Conservation (phyloP, 805 yeast species). For the Ascoidea tarda region DNA sequence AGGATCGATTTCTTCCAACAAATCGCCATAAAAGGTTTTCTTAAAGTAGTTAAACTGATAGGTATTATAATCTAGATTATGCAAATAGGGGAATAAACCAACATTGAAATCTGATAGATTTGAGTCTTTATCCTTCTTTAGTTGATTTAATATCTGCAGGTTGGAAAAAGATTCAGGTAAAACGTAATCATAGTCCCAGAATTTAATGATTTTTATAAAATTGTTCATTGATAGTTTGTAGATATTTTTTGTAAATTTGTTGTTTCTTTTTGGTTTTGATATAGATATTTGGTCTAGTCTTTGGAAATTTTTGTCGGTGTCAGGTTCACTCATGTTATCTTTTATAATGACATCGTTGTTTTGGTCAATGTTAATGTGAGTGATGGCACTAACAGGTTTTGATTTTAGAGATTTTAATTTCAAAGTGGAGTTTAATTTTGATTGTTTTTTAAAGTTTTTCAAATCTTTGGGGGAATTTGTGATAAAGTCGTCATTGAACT, state of each 20-base stretch:
- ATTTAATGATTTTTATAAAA: conserved; percentile 8
- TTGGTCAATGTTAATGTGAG: not conserved
- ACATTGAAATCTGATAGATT: not conserved
- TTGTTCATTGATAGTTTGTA: conserved; percentile 8
- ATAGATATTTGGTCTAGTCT: not conserved
- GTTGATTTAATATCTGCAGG: not conserved
- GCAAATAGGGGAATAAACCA: conserved; percentile 9
- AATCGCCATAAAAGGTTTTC: not conserved
- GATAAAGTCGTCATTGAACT: not conserved
- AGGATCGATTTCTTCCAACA: not conserved
- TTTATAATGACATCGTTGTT: not conserved
- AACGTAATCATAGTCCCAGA: conserved; percentile 10
- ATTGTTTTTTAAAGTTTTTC: not conserved
- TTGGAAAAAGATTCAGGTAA: conserved; percentile 4
- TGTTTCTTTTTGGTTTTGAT: conserved; percentile 1
- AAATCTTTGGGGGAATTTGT: not conserved
- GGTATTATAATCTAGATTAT: conserved; percentile 8
- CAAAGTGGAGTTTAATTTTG: not conserved
- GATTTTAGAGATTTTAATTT: not conserved
- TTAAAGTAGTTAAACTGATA: conserved; percentile 8
- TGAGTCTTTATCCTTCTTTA: not conserved
- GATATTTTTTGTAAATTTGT: conserved; percentile 4
- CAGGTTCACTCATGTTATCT: not conserved
- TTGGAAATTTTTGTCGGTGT: not conserved
- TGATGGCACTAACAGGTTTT: not conserved